Evolutionary conservation across 768 basidiomycete genomes (phyloP).

Genomic region (Boletus rubroflammeus): DNA sequence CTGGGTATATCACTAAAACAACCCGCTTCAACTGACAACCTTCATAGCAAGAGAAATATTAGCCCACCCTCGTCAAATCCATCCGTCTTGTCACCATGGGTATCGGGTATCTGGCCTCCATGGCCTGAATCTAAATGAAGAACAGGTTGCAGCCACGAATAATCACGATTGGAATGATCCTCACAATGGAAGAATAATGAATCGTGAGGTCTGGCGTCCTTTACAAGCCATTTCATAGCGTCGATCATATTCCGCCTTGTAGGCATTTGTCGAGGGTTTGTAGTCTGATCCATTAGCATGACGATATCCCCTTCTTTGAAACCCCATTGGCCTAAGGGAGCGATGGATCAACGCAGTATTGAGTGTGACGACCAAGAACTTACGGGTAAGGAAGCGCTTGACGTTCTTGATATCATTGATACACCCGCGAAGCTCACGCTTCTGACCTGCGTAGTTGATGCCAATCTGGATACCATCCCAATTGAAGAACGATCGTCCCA

Average conservation of each 20-base stretch:
- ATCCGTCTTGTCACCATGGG: constrained; percentile 73
- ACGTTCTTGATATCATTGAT: constrained; percentile 78
- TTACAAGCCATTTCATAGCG: constrained; percentile 66
- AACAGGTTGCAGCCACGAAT: not conserved
- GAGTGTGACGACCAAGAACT: constrained; percentile 10
- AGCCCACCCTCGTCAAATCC: constrained; percentile 73
- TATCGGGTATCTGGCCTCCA: constrained; percentile 85
- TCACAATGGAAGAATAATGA: constrained; percentile 74
- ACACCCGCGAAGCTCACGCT: constrained; percentile 65
- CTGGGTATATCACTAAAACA: constrained; percentile 75
- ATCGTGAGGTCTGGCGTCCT: constrained; percentile 63
- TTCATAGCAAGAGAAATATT: not conserved
- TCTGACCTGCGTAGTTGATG: constrained; percentile 70
- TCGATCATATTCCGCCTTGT: constrained; percentile 54
- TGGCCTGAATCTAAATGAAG: constrained; percentile 77
- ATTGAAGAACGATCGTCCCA: not conserved
- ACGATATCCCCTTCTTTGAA: constrained; percentile 56
- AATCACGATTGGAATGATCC: not conserved
- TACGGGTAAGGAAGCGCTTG: constrained; percentile 61
- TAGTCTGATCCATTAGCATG: constrained; percentile 48
- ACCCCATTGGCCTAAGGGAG: constrained; percentile 37
- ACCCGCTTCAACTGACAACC: not conserved
- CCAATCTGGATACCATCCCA: constrained; percentile 51
- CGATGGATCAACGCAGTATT: not conserved
- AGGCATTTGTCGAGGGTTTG: constrained; percentile 42